A percentile compares a stretch with the other conserved stretches of the same genome.
Conservation (phyloP, 225 moss, liverwort and hornwort genomes). For the Asterella californica region DNA sequence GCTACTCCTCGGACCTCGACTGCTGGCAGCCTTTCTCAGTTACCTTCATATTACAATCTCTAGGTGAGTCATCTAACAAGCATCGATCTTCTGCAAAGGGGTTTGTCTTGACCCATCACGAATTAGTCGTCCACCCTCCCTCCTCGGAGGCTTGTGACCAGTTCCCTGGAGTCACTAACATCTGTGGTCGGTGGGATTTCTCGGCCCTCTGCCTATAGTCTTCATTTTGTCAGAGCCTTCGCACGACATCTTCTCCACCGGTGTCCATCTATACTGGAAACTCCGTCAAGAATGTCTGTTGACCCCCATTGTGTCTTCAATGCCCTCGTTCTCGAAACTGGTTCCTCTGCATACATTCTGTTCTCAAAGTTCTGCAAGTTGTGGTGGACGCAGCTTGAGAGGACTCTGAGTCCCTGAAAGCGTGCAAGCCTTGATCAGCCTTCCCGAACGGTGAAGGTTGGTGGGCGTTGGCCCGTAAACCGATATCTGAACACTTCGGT, state of each 20-base stretch:
- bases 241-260: not conserved
- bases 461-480: too few species aligned
- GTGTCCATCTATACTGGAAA: too few species aligned
- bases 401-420: too few species aligned
- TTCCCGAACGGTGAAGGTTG: too few species aligned
- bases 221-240: not conserved
- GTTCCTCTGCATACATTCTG: too few species aligned
- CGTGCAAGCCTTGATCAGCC: too few species aligned
- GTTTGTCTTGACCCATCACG: not conserved
- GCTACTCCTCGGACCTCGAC: slow-evolving; percentile 67
- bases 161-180: not conserved
- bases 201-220: not conserved
- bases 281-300: too few species aligned
- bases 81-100: slow-evolving; percentile 20
- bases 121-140: not conserved
- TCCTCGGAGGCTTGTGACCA: not conserved
- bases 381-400: too few species aligned
- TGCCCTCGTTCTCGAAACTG: too few species aligned
- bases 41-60: slow-evolving; percentile 73
- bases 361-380: too few species aligned
- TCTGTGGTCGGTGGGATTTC: not conserved
- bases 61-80: slow-evolving; percentile 41
- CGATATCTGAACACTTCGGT: too few species aligned
- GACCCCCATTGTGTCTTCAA: too few species aligned
- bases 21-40: slow-evolving; percentile 61